A percentile compares a stretch with the other conserved stretches of the same genome.
phyloP scores from a whole-genome alignment of 352 stramenopile genomes.

The Phytophthora pseudosyringae region DNA sequence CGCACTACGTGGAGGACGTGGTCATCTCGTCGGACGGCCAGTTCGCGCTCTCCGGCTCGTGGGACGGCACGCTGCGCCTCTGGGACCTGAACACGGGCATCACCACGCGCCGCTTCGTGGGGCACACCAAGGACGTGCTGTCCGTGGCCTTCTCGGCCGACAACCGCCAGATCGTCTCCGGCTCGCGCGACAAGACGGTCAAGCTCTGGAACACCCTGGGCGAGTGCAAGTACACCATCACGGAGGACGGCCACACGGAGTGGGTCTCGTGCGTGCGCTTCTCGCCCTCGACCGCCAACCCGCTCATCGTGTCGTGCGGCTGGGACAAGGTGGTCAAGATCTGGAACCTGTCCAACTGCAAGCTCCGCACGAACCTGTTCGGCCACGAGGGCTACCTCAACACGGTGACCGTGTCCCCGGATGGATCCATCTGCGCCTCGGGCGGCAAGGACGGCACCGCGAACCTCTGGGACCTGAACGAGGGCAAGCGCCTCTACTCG shows the following conservation, averaged over 20 bases:
- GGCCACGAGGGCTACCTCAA: constrained; percentile 99
- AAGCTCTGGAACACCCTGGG: constrained; percentile 99
- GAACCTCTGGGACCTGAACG: constrained; percentile 99
- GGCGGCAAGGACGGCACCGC: constrained; percentile 99
- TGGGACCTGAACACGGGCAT: constrained; percentile 99
- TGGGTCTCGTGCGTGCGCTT: constrained; percentile 99
- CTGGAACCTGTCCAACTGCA: constrained; percentile 99
- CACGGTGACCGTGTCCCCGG: constrained; percentile 99
- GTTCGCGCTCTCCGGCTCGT: constrained; percentile 99
- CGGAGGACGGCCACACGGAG: constrained; percentile 98
- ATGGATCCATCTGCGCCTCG: constrained; percentile 99
- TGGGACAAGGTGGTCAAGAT: constrained; percentile 99
- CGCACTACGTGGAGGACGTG: constrained; percentile 99
- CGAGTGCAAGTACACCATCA: constrained; percentile 99
- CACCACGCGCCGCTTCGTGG: constrained; percentile 98
- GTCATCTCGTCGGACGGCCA: constrained; percentile 99
- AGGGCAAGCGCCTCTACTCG: constrained; percentile 99
- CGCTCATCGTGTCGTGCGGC: constrained; percentile 98
- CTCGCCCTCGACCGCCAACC: constrained; percentile 95
- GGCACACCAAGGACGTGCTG: constrained; percentile 99
- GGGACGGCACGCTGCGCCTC: constrained; percentile 98
- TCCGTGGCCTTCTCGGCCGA: constrained; percentile 99
- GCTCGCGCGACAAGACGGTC: constrained; percentile 99
- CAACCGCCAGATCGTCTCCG: constrained; percentile 99
- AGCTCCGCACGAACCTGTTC: constrained; percentile 99